Evolutionary conservation across 345 rosid genomes (phyloP), one percentile per base, ranked within the genome.

Genomic region (Eucalyptus fibrosa): DNA sequence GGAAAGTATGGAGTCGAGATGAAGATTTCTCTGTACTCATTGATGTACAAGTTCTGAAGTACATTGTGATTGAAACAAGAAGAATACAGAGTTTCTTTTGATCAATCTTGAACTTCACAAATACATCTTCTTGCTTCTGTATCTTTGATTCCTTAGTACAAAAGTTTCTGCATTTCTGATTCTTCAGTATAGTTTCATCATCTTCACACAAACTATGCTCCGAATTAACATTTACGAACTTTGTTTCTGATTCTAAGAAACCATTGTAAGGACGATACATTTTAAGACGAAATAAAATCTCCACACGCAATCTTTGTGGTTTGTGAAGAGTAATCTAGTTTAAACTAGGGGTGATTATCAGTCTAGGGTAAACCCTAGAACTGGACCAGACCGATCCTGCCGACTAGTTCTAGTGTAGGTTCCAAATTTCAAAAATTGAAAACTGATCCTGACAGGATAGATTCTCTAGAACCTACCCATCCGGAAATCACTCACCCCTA

Each of bases 251-350:
- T 59, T 59, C n/a, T 59, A 12, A 13, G 3, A 59, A 12, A 28
- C 13, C 67, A 59, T 59, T 59, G 19, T n/a, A 30, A 30, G 19
- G 72, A 65, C 3, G 37, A 65, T 65, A 14, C 18, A 4, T 14
- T 30, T 65, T n/a, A 23, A 89, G 91, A 10, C 44, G 30, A 11
- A 89, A 87, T 24, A 90, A 89, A 53, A 50, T 87, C 62, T 12
- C 87, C 5, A 91, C 91, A 19, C 55, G 44, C 19, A 81, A 50
- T 62, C 92, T 93, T 12, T 94, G 94, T 1, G 92, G 95, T 94
- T 93, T 94, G 86, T 90, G 89, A 1, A 88, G 95, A 50, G 88
- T 91, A 2, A 93, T 95, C 86, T 94, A 3, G 88, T 89, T 42
- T 95, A 23, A 56, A 56, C 28, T 67, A n/a, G 23, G 23, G 11